phyloP scores from a whole-genome alignment of 2,329 filamentous ascomycete genomes.

The Diplodia seriata region DNA sequence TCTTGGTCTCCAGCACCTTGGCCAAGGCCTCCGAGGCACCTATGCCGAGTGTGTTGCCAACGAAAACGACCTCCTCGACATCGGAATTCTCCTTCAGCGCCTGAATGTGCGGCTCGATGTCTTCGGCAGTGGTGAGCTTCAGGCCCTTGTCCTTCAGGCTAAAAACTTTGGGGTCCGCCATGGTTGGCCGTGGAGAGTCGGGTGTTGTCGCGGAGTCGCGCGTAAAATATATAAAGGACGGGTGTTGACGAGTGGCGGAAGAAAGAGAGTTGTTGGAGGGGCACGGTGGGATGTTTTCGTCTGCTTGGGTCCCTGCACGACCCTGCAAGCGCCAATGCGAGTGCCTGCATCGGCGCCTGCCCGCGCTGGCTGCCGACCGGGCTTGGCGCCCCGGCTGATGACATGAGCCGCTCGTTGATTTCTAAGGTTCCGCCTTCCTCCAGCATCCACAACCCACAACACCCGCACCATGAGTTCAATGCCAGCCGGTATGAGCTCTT shows the following conservation, averaged over 20 bases:
- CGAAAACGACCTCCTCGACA: constrained; percentile 83
- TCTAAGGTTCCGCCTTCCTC: constrained; percentile 15
- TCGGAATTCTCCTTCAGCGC: constrained; percentile 73
- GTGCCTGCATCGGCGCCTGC: constrained; percentile 22
- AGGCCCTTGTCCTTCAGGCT: constrained; percentile 90
- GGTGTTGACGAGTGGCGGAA: constrained; percentile 16
- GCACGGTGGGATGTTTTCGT: constrained; percentile 31
- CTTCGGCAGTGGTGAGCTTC: constrained; percentile 87
- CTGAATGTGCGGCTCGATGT: constrained; percentile 84
- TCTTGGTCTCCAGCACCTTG: constrained; percentile 82
- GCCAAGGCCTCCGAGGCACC: constrained; percentile 86
- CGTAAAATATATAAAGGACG: constrained; percentile 22
- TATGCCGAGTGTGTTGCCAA: constrained; percentile 92
- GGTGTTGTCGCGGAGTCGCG: constrained; percentile 10
- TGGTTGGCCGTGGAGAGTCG: constrained; percentile 51
- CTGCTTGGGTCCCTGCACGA: constrained; percentile 10
- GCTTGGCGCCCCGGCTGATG: constrained; percentile 22
- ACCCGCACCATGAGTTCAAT: constrained; percentile 43
- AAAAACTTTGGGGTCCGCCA: constrained; percentile 70
- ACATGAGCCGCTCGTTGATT: constrained; percentile 30
- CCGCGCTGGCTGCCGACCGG: constrained; percentile 7
- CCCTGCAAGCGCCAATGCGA: constrained; percentile 21
- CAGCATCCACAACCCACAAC: background rate
- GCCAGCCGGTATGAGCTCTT: constrained; percentile 37
- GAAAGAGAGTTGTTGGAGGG: constrained; percentile 30